Evolutionary conservation across 495 filamentous ascomycete genomes (phyloP).

Genomic region (Niebla homalea): DNA sequence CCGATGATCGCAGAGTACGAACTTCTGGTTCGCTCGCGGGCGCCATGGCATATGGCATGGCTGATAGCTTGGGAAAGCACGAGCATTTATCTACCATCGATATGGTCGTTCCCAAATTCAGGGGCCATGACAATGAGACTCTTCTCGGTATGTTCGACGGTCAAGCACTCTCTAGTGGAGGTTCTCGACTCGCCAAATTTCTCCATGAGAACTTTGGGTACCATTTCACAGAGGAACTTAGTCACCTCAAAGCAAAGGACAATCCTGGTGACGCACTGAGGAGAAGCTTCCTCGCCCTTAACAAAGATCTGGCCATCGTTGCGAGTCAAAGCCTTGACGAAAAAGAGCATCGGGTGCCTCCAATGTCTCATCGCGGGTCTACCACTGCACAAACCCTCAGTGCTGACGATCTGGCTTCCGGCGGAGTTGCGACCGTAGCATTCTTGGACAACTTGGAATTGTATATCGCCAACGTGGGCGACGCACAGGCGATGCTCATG

Average conservation of each 20-base stretch:
- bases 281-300: constrained; percentile 74
- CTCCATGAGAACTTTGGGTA: constrained; percentile 86
- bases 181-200: constrained; percentile 91
- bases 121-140: constrained; percentile 81
- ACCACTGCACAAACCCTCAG: constrained; percentile 57
- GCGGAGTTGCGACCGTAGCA: constrained; percentile 81
- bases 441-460: constrained; percentile 82
- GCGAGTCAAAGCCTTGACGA: constrained; percentile 74
- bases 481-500: constrained; percentile 88
- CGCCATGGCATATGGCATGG: constrained; percentile 87
- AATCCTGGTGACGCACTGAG: constrained; percentile 71
- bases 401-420: constrained; percentile 76
- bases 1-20: constrained; percentile 85
- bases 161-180: constrained; percentile 66
- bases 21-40: constrained; percentile 90
- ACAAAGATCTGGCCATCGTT: constrained; percentile 82
- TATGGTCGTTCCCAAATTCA: constrained; percentile 86
- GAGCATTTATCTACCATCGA: constrained; percentile 97
- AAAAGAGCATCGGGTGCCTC: constrained; percentile 38
- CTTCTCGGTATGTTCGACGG: constrained; percentile 93
- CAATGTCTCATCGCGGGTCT: constrained; percentile 53
- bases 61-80: constrained; percentile 82
- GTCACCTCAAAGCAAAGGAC: constrained; percentile 51
- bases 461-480: constrained; percentile 88
- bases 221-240: constrained; percentile 72